phyloP scores from a whole-genome alignment of 345 rosid species.

The Laguncularia racemosa region DNA sequence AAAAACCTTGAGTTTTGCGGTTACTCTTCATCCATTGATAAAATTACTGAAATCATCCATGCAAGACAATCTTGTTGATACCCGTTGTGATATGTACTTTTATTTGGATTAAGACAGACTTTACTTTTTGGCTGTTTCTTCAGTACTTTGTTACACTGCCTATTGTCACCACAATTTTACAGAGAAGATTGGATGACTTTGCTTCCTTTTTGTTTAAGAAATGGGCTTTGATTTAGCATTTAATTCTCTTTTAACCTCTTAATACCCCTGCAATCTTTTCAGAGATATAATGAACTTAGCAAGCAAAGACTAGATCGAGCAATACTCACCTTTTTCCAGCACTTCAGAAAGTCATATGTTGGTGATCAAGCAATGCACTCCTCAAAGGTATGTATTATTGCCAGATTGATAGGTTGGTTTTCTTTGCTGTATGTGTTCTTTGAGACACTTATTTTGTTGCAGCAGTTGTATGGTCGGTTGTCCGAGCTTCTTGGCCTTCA shows the following conservation, averaged over 20 bases:
- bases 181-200: too few relatives aligned
- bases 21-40: too few relatives aligned
- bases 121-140: too few relatives aligned
- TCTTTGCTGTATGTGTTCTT: conserved; percentile 11
- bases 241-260: background rate
- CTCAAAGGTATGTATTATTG: conserved; percentile 60
- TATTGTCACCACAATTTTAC: too few relatives aligned
- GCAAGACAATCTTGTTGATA: too few relatives aligned
- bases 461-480: conserved; percentile 91
- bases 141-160: too few relatives aligned
- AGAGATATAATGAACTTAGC: conserved; percentile 89
- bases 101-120: too few relatives aligned
- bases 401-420: background rate
- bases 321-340: conserved; percentile 94
- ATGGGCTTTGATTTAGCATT: background rate
- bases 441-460: conserved; percentile 43
- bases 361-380: conserved; percentile 99
- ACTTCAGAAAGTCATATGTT: conserved; percentile 94
- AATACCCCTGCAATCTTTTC: conserved; percentile 19
- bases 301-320: conserved; percentile 99
- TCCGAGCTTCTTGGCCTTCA: conserved; percentile 91
- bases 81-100: too few relatives aligned
- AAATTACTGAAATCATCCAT: too few relatives aligned
- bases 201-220: too few relatives aligned
- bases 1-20: too few relatives aligned